Base-by-base conservation (phyloP, 257 asterid genomes). In the Linaria vulgaris region DNA sequence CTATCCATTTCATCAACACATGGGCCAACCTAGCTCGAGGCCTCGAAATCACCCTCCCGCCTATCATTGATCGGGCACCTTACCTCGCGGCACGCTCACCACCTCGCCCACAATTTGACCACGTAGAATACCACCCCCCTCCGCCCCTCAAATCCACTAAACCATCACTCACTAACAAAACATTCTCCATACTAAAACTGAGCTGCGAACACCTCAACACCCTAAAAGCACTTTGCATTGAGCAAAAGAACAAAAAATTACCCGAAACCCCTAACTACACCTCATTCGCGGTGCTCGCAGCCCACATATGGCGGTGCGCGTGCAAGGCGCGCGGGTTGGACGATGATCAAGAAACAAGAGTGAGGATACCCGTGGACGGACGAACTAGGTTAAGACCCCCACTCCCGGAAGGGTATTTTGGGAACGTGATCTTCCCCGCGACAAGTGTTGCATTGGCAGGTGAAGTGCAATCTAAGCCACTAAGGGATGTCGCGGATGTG, bases 21-120 rank as follows among this genome's bases (percentile, higher is more conserved):
- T 90, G 99, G 99, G 83, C 99, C 16, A 96, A 94, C 23, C 80
- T 87, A 88, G 90, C 99, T 15, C 90, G 96, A 0, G 96, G 96
- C 12, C 88, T 85, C n/a, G 87, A 82, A 72, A 53, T 89, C 37
- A 77, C 88, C 9, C 27, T 79, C 73, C 74, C 82, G 3, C 99
- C 94, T 0, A 6, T 6, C 37, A 6, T 6, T 30, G 87, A 3
- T 30, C 6, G 83, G 82, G 89, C 89, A 52, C 85, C 95, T 60
- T 91, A 87, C 52, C 95, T 92, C 71, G 78, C 78, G 0, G 94
- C 97, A 0, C 90, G 90, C 2, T 96, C 89, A 30, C 94, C 96
- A 12, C 94, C 99, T 3, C 83, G 45, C 34, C 97, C 97, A 3
- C 88, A 78, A 12, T 90, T 85, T 83, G 79, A 69, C 63, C 99